Conservation (phyloP, 2,329 filamentous ascomycete genomes). For the Penicillium sp. region DNA sequence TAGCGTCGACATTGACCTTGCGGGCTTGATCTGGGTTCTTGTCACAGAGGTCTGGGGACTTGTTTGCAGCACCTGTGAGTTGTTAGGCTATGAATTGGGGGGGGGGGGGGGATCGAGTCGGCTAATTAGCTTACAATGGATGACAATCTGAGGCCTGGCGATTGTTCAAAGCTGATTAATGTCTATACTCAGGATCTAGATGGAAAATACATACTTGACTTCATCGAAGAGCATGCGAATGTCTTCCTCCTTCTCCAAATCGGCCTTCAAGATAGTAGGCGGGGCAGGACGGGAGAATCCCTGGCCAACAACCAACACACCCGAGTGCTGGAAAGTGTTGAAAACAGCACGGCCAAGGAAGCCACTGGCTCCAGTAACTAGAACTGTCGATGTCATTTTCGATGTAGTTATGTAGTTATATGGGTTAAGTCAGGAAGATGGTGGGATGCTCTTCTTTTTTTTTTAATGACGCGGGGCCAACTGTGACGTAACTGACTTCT, state of each 20-base stretch:
- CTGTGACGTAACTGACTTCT: constrained; percentile 28
- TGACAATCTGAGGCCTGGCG: constrained; percentile 68
- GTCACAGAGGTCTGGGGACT: constrained; percentile 83
- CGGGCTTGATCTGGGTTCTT: constrained; percentile 73
- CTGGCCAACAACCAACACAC: constrained; percentile 71
- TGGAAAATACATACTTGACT: constrained; percentile 47
- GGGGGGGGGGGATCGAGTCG: neutral
- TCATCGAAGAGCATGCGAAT: constrained; percentile 52
- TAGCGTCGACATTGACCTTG: constrained; percentile 72
- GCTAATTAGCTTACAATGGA: constrained; percentile 65
- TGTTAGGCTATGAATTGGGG: constrained; percentile 14
- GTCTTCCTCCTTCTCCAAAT: constrained; percentile 49
- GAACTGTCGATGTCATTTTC: constrained; percentile 55
- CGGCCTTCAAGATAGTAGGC: constrained; percentile 61
- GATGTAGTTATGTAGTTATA: neutral
- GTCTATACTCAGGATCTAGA: neutral
- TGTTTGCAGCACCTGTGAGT: constrained; percentile 72
- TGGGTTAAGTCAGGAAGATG: neutral
- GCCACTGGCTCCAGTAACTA: constrained; percentile 83
- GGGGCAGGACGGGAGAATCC: constrained; percentile 73
- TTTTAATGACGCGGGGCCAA: constrained; percentile 13
- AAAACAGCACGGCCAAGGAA: constrained; percentile 78
- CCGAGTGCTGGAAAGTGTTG: constrained; percentile 64
- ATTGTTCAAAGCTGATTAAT: constrained; percentile 3
- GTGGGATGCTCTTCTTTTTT: neutral